Base-by-base conservation (phyloP, 2,329 filamentous ascomycete genomes). In the Claviceps sp. region DNA sequence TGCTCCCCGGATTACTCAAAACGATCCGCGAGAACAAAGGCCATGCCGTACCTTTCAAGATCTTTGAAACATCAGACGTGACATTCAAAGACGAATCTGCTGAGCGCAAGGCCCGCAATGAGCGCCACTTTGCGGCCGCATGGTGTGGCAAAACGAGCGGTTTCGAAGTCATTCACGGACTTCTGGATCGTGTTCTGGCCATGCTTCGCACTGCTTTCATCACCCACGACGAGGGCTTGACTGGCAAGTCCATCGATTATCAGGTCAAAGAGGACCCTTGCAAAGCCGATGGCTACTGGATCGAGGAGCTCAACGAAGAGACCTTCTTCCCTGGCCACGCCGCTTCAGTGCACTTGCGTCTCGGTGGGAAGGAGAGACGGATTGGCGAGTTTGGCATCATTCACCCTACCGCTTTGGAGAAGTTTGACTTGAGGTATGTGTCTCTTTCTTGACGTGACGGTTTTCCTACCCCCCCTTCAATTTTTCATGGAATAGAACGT, bases 101-200 rank as follows among this genome's bases (percentile, higher is more conserved):
- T 47, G 93, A 98, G 76, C 82, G 93, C 58, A 88, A 89, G 73
- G 86, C 83, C 60, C 81, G 88, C 59, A 98, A 98, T 67, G 88
- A 96, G 75, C 78, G 91, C 52, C 91, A 95, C 72, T 97, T 95
- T 67, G 88, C 88, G n/a, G 93, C 90, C 9, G 90, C 89, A 1
- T 95, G 86, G 79, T 96, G 91, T 70, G 90, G 90, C 63, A 95
- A 93, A 76, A 88, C 83, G 3, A 89, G 85, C 60, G 93, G 94
- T 43, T 98, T 98, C 68, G 93, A 98, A 71, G 75, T 94, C 57
- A 88, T 98, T 3, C 94, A 98, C 70, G 93, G 93, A 53, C 77
- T 98, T 58, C 74, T 98, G 44, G 93, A 98, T 69, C 84, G 93
- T 50, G 72, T 97, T 56, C 85, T 98, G 78, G 73, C 87, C 55